Percentiles rank a stretch among this genome's conserved stretches.
Evolutionary conservation across 305 asterid genomes (phyloP).

Genomic region (Fraxinus platypoda): DNA sequence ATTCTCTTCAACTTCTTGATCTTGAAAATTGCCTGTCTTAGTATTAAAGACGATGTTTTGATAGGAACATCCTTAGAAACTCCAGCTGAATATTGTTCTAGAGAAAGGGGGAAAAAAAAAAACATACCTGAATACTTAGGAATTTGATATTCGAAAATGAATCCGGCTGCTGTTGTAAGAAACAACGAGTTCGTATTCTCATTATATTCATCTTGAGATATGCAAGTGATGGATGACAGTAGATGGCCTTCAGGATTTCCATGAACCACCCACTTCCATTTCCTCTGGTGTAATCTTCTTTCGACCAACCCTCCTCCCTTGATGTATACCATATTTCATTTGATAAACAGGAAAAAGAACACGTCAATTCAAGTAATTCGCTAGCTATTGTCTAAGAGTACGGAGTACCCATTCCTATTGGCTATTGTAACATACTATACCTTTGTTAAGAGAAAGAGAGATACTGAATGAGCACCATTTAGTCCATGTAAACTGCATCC

Average conservation of each 20-base stretch:
- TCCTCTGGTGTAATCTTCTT: slow-evolving; percentile 61
- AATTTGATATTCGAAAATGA: slow-evolving; percentile 61
- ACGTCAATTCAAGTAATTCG: neutral
- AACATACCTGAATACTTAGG: slow-evolving; percentile 45
- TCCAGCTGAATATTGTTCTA: neutral
- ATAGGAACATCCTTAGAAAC: neutral
- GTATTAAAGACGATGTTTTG: slow-evolving; percentile 4
- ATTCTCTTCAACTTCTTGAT: slow-evolving; percentile 34
- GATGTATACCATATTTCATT: neutral
- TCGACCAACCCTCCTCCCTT: slow-evolving; percentile 72
- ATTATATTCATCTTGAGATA: slow-evolving; percentile 37
- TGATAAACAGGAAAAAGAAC: neutral
- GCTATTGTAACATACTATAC: slow-evolving; percentile 26
- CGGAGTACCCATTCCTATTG: neutral
- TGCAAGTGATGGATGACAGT: slow-evolving; percentile 68
- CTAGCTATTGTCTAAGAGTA: neutral
- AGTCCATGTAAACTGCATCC: slow-evolving; percentile 58
- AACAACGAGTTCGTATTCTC: slow-evolving; percentile 40
- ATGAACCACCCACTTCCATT: slow-evolving; percentile 88
- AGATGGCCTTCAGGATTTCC: slow-evolving; percentile 63
- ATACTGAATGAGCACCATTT: slow-evolving; percentile 46
- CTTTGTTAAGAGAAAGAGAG: slow-evolving; percentile 74
- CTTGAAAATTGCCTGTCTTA: slow-evolving; percentile 41
- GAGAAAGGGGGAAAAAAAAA: neutral
- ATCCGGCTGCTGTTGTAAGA: slow-evolving; percentile 62